Evolutionary conservation across 2,329 filamentous ascomycete genomes (phyloP).

Genomic region (Apiospora koreana): DNA sequence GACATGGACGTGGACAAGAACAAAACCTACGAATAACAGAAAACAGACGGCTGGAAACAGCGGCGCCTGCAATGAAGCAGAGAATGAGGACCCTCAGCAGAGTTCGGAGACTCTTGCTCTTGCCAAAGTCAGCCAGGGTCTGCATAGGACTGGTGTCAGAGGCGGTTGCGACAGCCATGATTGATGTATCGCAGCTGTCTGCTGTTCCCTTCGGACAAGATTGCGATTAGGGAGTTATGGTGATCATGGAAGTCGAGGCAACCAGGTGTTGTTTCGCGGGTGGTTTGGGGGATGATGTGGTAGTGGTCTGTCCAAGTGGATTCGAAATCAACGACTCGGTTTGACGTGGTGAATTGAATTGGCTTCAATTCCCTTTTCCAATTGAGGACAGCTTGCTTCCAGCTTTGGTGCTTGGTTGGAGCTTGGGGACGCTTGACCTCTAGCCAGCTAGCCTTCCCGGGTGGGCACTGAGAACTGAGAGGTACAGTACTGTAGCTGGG

Average conservation of each 20-base stretch:
- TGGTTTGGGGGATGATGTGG: neutral
- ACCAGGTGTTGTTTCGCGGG: conserved; percentile 1
- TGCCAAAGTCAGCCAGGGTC: conserved; percentile 69
- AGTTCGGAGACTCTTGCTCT: conserved; percentile 79
- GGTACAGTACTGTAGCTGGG: too few relatives aligned
- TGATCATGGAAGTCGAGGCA: conserved; percentile 15
- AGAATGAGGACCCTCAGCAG: conserved; percentile 90
- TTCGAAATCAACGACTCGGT: neutral
- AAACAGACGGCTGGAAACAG: conserved; percentile 91
- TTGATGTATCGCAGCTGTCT: conserved; percentile 19
- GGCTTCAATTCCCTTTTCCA: conserved; percentile 4
- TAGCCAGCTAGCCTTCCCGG: neutral
- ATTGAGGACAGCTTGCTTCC: conserved; percentile 13
- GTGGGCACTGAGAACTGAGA: too few relatives aligned
- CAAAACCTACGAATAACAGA: conserved; percentile 84
- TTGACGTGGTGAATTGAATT: conserved; percentile 6
- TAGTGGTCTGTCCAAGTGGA: neutral
- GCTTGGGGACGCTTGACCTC: neutral
- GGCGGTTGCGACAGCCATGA: conserved; percentile 39
- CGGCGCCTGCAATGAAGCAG: conserved; percentile 84
- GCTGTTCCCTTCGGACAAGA: conserved; percentile 10
- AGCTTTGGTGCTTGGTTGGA: conserved; percentile 5
- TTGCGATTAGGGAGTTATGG: conserved; percentile 14
- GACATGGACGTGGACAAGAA: conserved; percentile 25
- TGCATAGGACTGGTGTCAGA: conserved; percentile 29